Evolutionary conservation across 331 rosid species (phyloP), one percentile per base, ranked within the genome.

Genomic region (Malus hybrid): DNA sequence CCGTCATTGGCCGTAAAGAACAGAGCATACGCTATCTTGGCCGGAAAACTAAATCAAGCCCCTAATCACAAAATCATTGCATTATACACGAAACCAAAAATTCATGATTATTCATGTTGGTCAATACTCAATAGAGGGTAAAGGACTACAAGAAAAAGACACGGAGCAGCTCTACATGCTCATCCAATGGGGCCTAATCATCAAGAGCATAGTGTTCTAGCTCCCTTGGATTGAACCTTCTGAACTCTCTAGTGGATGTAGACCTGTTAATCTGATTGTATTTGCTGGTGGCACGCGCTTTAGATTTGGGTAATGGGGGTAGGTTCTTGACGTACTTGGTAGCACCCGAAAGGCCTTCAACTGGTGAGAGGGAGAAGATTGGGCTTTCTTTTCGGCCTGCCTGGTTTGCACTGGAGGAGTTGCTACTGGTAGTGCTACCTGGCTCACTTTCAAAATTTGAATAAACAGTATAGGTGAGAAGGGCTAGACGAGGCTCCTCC

Each of bases 171-270:
- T 71, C 72, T 69, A 81, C 72, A 67, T 39, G 39, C 67, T 28
- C 33, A 70, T 55, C 78, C 67, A 12, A 6, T 10, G 24, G 61
- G 67, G 20, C 76, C 80, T 84, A 84, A 63, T 83, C 81, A 75
- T 80, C 81, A 79, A 69, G 52, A 13, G 81, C 83, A 50, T 80
- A 78, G 33, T 74, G 68, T 52, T 79, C 79, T n/a, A 91, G 84
- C 69, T 82, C 77, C 64, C 81, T 80, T 31, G 15, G 33, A 75
- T 62, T 69, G 24, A 67, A 56, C 72, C 67, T 80, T 84, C 86
- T 87, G 66, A 83, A 87, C 67, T 91, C 97, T 90, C 93, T 83
- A 13, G 93, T 80, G 73, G 94, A 87, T 75, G 83, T 67, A 44
- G 93, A 91, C 89, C 90, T 89, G 73, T 76, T 80, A 71, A 83